Percentiles rank a stretch among this genome's conserved stretches.
phyloP scores from a whole-genome alignment of 129 eudicot genomes.

The Heracleum sosnowskyi region DNA sequence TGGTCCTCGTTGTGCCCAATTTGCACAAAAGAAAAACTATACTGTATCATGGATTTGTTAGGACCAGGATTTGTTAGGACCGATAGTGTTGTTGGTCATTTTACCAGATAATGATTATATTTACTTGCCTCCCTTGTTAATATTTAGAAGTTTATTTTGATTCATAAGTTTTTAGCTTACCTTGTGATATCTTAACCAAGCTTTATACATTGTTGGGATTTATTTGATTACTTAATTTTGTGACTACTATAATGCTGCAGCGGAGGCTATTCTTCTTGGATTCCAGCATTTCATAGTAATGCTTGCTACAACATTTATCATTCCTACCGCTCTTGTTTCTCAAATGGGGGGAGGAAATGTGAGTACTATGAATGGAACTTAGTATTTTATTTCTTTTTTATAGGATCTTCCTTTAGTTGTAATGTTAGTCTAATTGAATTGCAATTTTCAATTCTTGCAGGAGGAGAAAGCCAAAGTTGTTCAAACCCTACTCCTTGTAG shows the following conservation, averaged over 20 bases:
- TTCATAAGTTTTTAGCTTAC: neutral
- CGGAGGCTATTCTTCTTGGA: too few species aligned
- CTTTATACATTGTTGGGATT: neutral
- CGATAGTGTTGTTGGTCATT: neutral
- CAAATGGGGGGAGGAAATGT: too few species aligned
- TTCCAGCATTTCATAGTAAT: too few species aligned
- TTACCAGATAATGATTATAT: neutral
- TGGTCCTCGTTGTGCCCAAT: neutral
- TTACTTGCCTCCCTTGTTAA: neutral
- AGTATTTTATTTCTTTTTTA: neutral
- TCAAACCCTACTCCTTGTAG: too few species aligned
- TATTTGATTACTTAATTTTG: neutral
- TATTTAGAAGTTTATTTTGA: neutral
- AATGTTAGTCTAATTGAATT: slow-evolving; percentile 4
- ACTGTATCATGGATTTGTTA: neutral
- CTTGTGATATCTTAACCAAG: neutral
- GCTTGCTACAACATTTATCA: slow-evolving; percentile 23
- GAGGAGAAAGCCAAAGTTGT: too few species aligned
- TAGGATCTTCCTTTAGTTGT: neutral
- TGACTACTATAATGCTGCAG: neutral
- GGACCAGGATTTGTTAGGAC: neutral
- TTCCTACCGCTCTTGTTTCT: slow-evolving; percentile 23
- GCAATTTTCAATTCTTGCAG: slow-evolving; percentile 13
- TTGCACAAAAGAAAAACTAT: too few species aligned
- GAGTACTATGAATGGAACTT: slow-evolving; percentile 6